These are phyloP conservation scores for Zygosaccharomyces sapae DNA, from an alignment of 1,139 yeast species.

Conservation along the genomic window DNA sequence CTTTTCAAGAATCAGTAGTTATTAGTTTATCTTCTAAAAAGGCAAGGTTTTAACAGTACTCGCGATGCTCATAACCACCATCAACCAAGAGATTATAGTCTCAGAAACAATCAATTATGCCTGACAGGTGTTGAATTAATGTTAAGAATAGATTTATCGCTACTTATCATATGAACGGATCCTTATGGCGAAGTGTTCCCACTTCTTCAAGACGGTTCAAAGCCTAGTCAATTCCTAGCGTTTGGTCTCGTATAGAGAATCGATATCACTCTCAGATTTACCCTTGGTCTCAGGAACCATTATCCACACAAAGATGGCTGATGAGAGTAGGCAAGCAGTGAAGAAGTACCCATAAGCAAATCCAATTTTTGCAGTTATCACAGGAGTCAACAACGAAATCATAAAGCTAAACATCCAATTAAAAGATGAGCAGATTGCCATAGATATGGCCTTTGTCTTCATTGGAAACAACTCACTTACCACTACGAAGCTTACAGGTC, in stretches of 20 bases:
- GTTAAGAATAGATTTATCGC: not conserved
- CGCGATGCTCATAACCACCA: not conserved
- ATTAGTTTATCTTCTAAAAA: not conserved
- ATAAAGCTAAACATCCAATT: constrained; percentile 77
- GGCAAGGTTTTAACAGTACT: not conserved
- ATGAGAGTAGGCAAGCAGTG: constrained; percentile 56
- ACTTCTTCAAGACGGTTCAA: too few species aligned
- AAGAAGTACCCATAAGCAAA: constrained; percentile 68
- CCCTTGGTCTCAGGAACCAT: constrained; percentile 73
- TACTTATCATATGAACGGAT: not conserved
- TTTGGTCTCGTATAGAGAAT: constrained; percentile 24
- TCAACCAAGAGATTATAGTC: not conserved
- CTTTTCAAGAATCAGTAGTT: not conserved
- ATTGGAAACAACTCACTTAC: constrained; percentile 75
- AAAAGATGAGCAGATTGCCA: constrained; percentile 67
- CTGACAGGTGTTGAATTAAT: not conserved
- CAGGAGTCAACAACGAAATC: constrained; percentile 68
- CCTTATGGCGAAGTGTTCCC: too few species aligned
- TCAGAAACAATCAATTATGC: not conserved
- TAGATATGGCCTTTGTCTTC: constrained; percentile 69
- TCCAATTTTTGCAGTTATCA: constrained; percentile 50
- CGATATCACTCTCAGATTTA: constrained; percentile 61
- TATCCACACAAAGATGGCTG: constrained; percentile 55
- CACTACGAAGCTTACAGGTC: constrained; percentile 73
- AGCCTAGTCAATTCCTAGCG: too few species aligned